Base-by-base conservation (phyloP, 129 eudicot genomes). In the Lactuca sativa region DNA sequence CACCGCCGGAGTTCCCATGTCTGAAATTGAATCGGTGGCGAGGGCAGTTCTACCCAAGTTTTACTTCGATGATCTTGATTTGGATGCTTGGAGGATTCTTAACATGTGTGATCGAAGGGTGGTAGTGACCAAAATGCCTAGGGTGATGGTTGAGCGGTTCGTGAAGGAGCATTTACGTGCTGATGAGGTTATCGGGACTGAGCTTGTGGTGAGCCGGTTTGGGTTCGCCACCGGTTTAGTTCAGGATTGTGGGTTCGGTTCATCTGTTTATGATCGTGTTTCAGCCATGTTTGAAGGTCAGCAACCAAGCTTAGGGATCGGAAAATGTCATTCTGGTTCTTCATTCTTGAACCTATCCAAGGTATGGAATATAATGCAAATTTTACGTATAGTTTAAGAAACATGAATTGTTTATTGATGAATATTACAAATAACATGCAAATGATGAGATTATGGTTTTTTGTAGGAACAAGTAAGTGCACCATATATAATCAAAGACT, bases 11-110 rank as follows among this genome's bases (percentile, higher is more conserved):
- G 80, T 89, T 18, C 86, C 84, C 6, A 12, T 86, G 0, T 72
- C 95, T 4, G 97, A 93, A 80, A 87, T 93, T 36, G 90, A 89
- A 56, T 83, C 98, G 0, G 98, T 93, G 47, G 86, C 97, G 2
- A 78, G 98, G 53, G 98, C 98, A 0, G 98, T 93, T 31, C 80
- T 93, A 70, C 97, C 98, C 0, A 93, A 89, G 81, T 93, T 93
- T 72, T 93, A 72, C 36, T 77, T 77, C 25, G 98, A 93, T 74
- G 98, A 93, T 73, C 36, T 87, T 48, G 84, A 93, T 74, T 73
- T 89, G 90, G 90, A 83, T 59, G 92, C 88, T 2, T 93, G 97
- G 96, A 80, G 80, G 62, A 82, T 85, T 48, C 90, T 93, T 60
- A 87, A 88, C 37, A 66, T 77, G 56, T 78, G 73, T 18, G 95